phyloP scores from a whole-genome alignment of 192 early-diverging fungal genomes.

The Martensiomyces pterosporus region DNA sequence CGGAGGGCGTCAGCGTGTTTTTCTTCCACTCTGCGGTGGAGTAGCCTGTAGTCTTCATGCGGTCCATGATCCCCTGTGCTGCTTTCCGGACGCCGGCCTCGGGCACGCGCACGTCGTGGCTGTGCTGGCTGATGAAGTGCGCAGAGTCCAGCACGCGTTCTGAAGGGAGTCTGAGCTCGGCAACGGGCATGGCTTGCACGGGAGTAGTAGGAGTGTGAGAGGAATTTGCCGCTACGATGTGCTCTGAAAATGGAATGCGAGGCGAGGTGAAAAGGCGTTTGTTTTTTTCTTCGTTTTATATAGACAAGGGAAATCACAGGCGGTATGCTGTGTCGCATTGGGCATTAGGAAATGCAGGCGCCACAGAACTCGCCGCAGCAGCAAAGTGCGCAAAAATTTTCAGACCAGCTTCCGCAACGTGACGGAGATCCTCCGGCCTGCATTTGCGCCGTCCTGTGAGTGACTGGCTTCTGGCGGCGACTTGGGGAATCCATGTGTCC shows the following conservation, averaged over 20 bases:
- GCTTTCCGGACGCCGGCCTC: conserved; percentile 50
- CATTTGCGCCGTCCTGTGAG: too few relatives aligned
- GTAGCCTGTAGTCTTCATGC: conserved; percentile 59
- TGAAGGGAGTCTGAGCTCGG: not conserved
- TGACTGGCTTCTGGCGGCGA: too few relatives aligned
- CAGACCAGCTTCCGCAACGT: conserved; percentile 25
- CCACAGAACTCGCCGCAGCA: too few relatives aligned
- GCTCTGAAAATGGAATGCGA: too few relatives aligned
- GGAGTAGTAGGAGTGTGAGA: too few relatives aligned
- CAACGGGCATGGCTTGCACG: not conserved
- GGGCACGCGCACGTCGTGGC: conserved; percentile 60
- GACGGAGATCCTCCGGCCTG: conserved; percentile 22
- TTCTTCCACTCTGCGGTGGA: conserved; percentile 60
- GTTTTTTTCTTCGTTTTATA: too few relatives aligned
- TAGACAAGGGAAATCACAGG: too few relatives aligned
- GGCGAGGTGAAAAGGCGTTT: too few relatives aligned
- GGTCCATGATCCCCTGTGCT: conserved; percentile 55
- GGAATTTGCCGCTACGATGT: too few relatives aligned
- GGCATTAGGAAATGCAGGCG: too few relatives aligned
- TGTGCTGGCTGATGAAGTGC: conserved; percentile 44
- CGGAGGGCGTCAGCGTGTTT: conserved; percentile 61
- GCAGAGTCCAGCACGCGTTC: conserved; percentile 38
- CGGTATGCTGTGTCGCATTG: too few relatives aligned
- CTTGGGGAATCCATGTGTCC: conserved; percentile 57
- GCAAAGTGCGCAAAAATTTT: not conserved